Conservation (phyloP, 805 yeast species). For the Candida easanensis region DNA sequence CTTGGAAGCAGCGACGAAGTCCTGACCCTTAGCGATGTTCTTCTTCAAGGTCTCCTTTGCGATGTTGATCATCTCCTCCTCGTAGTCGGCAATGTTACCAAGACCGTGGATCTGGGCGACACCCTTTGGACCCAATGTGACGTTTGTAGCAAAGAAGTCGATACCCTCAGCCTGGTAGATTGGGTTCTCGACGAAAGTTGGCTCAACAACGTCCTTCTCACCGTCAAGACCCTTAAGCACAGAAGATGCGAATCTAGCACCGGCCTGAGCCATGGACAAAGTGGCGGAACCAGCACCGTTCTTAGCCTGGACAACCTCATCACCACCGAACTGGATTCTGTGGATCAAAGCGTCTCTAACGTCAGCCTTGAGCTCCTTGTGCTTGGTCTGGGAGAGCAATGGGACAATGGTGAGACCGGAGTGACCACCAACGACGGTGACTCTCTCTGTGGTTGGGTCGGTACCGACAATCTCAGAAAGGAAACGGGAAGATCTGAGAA, state of each 20-base stretch:
- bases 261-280: constrained; percentile 91
- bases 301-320: constrained; percentile 91
- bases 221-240: constrained; percentile 64
- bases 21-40: constrained; percentile 92
- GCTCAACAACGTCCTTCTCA: constrained; percentile 61
- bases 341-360: constrained; percentile 64
- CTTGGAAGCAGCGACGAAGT: constrained; percentile 75
- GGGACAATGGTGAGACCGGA: constrained; percentile 97
- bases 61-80: constrained; percentile 89
- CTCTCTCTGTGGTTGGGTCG: constrained; percentile 76
- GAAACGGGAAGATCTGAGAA: constrained; percentile 89
- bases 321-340: constrained; percentile 96
- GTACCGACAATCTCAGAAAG: constrained; percentile 57
- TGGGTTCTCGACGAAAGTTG: constrained; percentile 77
- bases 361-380: constrained; percentile 63
- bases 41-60: constrained; percentile 38
- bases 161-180: constrained; percentile 85
- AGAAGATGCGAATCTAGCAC: constrained; percentile 69
- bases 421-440: constrained; percentile 95
- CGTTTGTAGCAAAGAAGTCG: constrained; percentile 90
- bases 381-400: constrained; percentile 79
- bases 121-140: constrained; percentile 92
- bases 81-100: constrained; percentile 71
- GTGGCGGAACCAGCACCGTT: constrained; percentile 94
- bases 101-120: constrained; percentile 75